These are phyloP conservation scores for Calonectria pauciramosa DNA, from an alignment of 2,329 filamentous ascomycete species.

Conservation along the genomic window DNA sequence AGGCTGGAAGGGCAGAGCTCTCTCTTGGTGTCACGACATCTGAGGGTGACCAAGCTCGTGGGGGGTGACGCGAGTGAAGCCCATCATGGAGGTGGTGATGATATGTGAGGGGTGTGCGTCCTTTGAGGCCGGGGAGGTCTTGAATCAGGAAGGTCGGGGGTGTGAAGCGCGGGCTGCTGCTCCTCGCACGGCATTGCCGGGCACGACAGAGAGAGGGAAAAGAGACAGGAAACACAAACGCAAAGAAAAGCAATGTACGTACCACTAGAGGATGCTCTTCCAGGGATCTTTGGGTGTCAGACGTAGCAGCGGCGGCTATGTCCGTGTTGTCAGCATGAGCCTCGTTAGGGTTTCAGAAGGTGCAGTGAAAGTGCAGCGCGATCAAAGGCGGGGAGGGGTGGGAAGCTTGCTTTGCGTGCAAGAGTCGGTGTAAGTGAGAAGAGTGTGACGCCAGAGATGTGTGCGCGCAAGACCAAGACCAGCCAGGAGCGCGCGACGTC, in stretches of 20 bases:
- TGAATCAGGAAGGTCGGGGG: constrained; percentile 43
- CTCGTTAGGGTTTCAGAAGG: constrained; percentile 27
- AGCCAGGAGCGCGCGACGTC: constrained; percentile 26
- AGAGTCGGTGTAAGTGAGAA: constrained; percentile 46
- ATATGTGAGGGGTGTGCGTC: constrained; percentile 24
- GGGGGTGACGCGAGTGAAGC: constrained; percentile 20
- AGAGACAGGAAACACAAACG: constrained; percentile 25
- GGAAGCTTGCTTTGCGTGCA: constrained; percentile 31
- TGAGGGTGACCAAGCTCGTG: constrained; percentile 26
- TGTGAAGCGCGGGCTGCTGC: constrained; percentile 11
- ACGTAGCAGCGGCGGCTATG: constrained; percentile 37
- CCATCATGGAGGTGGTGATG: constrained; percentile 28
- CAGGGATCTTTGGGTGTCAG: constrained; percentile 23
- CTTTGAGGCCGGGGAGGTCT: constrained; percentile 30
- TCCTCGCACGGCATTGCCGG: constrained; percentile 20
- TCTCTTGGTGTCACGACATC: constrained; percentile 32
- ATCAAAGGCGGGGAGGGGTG: constrained; percentile 16
- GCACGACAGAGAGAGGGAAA: constrained; percentile 10
- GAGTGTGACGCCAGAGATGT: constrained; percentile 24
- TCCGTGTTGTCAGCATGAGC: constrained; percentile 41
- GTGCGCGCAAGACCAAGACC: constrained; percentile 19
- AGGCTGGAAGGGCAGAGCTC: constrained; percentile 33
- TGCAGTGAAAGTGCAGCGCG: constrained; percentile 20
- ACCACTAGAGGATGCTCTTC: constrained; percentile 29
- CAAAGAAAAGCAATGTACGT: constrained; percentile 38